Evolutionary conservation across 192 early-diverging fungal genomes (phyloP), one percentile per base, ranked within the genome.

Genomic region (Dimargaris cristalligena): DNA sequence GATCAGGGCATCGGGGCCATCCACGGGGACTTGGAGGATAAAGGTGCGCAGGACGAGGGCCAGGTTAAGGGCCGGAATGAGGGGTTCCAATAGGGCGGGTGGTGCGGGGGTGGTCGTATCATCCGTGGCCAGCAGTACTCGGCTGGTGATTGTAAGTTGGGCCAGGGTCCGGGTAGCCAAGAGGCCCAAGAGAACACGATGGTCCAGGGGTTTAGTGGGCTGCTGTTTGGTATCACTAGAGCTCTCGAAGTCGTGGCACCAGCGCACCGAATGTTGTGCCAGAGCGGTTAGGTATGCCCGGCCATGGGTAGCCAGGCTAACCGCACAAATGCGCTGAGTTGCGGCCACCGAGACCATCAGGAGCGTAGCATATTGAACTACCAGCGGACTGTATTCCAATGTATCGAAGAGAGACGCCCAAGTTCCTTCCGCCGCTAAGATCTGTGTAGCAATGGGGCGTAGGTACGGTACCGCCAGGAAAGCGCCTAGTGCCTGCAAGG

Each of bases 61-160:
- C 26, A 56, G 13, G 14, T 29, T 29, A 20, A 33, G 6, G 3
- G 54, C 2, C 13, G 30, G 26, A 1, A 56, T 13, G 31, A 56
- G 9, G 13, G 54, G 54, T 13, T 18, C 31, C 2, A 18, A 34
- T 14, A 56, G 20, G 1, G 13, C 30, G 29, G 30, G 18, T 1
- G 54, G 2, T 8, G 29, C 2, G 13, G 54, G 54, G 14, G 34
- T 18, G 16, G 16, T n/a, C 4, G 54, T 28, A 56, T 56, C 54
- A 16, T 14, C 18, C 31, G 26, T 56, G 54, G 54, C 26, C 26
- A 18, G 23, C 16, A 33, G 16, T 23, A 56, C 20, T 13, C 54
- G 54, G 20, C 11, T 34, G 13, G 54, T 56, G 20, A 56, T 33
- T 1, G 54, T 56, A 13, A 56, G 29, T 34, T 34, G 54, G 29